Evolutionary conservation across 768 basidiomycete genomes (phyloP).

Genomic region (Clitopilus hobsonii): DNA sequence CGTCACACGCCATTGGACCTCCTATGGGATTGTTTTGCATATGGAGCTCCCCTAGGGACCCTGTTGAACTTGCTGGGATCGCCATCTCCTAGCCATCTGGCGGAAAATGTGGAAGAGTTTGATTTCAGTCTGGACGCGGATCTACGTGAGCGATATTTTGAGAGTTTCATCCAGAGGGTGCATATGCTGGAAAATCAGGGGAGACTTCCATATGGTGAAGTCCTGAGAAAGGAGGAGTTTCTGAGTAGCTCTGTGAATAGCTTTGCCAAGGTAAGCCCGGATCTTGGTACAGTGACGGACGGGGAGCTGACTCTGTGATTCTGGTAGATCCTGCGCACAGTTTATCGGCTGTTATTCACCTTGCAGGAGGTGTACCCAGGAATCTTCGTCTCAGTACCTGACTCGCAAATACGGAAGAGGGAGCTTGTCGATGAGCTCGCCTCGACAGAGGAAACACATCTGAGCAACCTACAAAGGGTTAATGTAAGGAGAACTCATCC

Average conservation of each 20-base stretch:
- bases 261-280: conserved; percentile 28
- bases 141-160: conserved; percentile 24
- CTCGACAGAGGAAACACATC: conserved; percentile 27
- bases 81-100: conserved; percentile 24
- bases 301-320: not conserved
- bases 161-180: conserved; percentile 29
- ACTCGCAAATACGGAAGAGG: conserved; percentile 17
- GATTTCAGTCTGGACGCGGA: conserved; percentile 23
- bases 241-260: conserved; percentile 23
- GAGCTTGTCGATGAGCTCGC: conserved; percentile 25
- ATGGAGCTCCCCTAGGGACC: conserved; percentile 29
- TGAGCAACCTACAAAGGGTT: conserved; percentile 20
- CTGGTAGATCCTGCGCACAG: conserved; percentile 27
- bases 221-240: conserved; percentile 32
- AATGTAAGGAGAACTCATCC: conserved; percentile 18
- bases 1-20: conserved; percentile 22
- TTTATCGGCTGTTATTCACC: conserved; percentile 26
- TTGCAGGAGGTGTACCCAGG: conserved; percentile 32
- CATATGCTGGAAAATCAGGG: conserved; percentile 29
- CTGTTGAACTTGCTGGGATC: conserved; percentile 33
- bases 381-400: conserved; percentile 23
- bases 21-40: conserved; percentile 32
- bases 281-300: not conserved
- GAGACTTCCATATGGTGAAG: conserved; percentile 31
- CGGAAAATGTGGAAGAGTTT: conserved; percentile 20